Conservation (phyloP, 2,329 filamentous ascomycete genomes). For the Paracoccidioides brasiliensis region DNA sequence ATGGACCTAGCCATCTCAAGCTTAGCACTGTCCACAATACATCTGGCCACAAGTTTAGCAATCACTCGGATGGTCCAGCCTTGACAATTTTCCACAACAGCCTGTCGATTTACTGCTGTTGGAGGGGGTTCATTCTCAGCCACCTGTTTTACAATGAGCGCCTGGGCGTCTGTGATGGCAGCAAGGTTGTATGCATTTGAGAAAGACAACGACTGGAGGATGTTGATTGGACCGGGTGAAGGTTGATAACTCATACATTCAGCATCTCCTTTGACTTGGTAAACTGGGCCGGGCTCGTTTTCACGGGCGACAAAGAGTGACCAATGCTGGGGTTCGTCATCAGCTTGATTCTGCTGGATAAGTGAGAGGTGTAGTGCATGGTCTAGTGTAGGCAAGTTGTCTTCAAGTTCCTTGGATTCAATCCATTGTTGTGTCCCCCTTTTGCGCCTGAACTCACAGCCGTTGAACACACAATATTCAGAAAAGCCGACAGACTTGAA, state of each 20-base stretch:
- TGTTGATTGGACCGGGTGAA: conserved; percentile 6
- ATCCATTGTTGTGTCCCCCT: conserved; percentile 13
- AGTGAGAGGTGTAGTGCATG: conserved; percentile 13
- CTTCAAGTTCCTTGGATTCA: conserved; percentile 4
- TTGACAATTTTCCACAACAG: conserved; percentile 17
- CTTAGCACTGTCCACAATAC: conserved; percentile 13
- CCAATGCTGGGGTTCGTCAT: conserved; percentile 15
- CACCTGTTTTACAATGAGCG: conserved; percentile 8
- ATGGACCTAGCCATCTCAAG: conserved; percentile 12
- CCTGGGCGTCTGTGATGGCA: conserved; percentile 9
- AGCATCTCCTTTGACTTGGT: conserved; percentile 18
- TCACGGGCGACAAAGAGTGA: conserved; percentile 16
- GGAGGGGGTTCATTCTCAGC: conserved; percentile 14
- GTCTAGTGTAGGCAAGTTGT: neutral
- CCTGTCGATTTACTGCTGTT: conserved; percentile 9
- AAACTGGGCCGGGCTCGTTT: conserved; percentile 14
- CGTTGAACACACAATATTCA: conserved; percentile 13
- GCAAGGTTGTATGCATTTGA: conserved; percentile 13
- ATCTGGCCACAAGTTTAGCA: conserved; percentile 11
- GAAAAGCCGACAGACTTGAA: conserved; percentile 11
- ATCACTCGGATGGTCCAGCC: conserved; percentile 16
- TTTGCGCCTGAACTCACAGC: conserved; percentile 8
- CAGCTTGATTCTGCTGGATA: conserved; percentile 12
- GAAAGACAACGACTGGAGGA: conserved; percentile 6
- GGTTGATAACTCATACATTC: conserved; percentile 16